Evolutionary conservation across 768 basidiomycete species (phyloP), one percentile per base, ranked within the genome.

Genomic region (Nidularia sp.): DNA sequence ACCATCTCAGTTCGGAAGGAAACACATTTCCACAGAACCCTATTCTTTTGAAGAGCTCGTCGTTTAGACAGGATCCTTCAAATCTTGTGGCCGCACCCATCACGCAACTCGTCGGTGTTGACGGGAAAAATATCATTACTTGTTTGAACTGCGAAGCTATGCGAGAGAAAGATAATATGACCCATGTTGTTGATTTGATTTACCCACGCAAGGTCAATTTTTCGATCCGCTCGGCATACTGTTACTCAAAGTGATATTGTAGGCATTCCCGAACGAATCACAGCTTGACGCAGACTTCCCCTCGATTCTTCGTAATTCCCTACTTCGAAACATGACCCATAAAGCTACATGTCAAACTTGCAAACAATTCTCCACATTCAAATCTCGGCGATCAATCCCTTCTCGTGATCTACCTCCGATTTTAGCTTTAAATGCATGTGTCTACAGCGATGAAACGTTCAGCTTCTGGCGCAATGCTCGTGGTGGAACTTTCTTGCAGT

Each of bases 321-420:
- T 98, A 10, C 73, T 88, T 36, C 88, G 93, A 25, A 86, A 92
- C 53, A 86, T 86, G 56, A 79, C 83, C 15, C 90, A 95, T 63
- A 95, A 92, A 67, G 88, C 91, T 5, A 88, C 83, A 6, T 99
- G 97, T 65, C 83, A 83, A 55, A 77, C 74, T 2, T 98, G 96
- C 74, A 88, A 86, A 64, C 83, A 85, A 35, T 84, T 88, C 59
- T 69, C 88, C 2, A 85, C 76, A 10, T 88, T 96, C 55, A 79
- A 84, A 36, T 85, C 84, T 34, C 77, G 78, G 39, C 83, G 90
- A 9, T 84, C 83, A 1, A 83, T 88, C 34, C 69, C 83, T 13
- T 77, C 81, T 8, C 64, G 68, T 45, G 80, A 85, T 51, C 71
- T 98, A 1, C 97, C 97, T 0, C 86, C 93, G 0, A 75, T 98